Conservation (phyloP, 805 yeast genomes). For the Lachancea waltii region DNA sequence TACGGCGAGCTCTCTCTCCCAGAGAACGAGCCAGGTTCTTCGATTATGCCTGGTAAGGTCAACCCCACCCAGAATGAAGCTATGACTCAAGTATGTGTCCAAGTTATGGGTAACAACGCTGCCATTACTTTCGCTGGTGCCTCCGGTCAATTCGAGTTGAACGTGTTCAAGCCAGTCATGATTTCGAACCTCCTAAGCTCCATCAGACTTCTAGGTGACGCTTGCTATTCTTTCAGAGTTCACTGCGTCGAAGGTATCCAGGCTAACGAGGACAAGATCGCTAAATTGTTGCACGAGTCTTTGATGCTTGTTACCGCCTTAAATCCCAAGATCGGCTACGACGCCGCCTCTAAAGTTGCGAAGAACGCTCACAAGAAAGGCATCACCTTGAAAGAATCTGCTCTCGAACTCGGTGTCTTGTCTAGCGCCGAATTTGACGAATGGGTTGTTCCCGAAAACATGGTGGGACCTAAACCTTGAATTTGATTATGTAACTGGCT, state of each 20-base stretch:
- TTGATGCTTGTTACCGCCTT: conserved; percentile 97
- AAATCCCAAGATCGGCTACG: conserved; percentile 98
- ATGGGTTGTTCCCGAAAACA: conserved; percentile 96
- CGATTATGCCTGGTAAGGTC: conserved; percentile 99
- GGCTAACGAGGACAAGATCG: conserved; percentile 85
- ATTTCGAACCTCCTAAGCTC: conserved; percentile 85
- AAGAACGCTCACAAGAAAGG: conserved; percentile 99
- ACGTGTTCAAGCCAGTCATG: conserved; percentile 96
- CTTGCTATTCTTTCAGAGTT: conserved; percentile 79
- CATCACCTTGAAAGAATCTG: conserved; percentile 88
- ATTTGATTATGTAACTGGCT: not conserved
- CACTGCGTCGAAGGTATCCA: conserved; percentile 92
- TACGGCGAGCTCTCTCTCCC: conserved; percentile 94
- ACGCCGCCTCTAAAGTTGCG: conserved; percentile 94
- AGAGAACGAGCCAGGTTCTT: conserved; percentile 98
- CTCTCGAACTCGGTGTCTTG: conserved; percentile 83
- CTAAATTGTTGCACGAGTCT: conserved; percentile 84
- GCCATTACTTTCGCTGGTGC: conserved; percentile 97
- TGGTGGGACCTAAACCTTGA: conserved; percentile 80
- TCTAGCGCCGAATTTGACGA: conserved; percentile 82
- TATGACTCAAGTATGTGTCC: conserved; percentile 94
- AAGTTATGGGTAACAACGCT: conserved; percentile 94
- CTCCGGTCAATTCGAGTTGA: conserved; percentile 96
- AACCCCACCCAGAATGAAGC: conserved; percentile 99
- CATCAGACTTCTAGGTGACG: conserved; percentile 84